Evolutionary conservation across 2,329 filamentous ascomycete species (phyloP).

Genomic region (Aspergillus quadricinctus): DNA sequence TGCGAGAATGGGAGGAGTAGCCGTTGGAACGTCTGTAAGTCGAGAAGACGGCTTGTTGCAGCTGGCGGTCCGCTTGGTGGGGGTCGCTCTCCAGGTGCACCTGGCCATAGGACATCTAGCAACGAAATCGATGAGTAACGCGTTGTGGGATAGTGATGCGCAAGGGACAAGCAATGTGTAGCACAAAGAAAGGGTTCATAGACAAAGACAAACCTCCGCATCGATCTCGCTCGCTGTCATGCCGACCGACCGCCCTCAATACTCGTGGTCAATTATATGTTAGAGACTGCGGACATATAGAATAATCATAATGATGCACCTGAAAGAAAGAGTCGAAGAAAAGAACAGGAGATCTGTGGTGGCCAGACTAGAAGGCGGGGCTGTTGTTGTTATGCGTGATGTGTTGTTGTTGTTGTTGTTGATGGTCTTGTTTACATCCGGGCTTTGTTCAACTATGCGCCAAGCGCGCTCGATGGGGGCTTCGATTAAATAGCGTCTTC

Average conservation of each 20-base stretch:
- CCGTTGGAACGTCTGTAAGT: conserved; percentile 9
- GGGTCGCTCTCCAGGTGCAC: conserved; percentile 15
- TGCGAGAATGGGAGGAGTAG: conserved; percentile 22
- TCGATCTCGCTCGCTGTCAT: not conserved
- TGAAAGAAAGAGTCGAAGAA: not conserved
- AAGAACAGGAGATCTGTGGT: not conserved
- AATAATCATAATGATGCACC: not conserved
- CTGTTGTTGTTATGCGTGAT: not conserved
- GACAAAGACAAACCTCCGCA: not conserved
- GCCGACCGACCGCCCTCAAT: not conserved
- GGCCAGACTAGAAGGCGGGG: not conserved
- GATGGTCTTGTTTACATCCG: not conserved
- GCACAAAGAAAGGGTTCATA: not conserved
- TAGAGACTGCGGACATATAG: not conserved
- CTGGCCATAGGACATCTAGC: conserved; percentile 13
- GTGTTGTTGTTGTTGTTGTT: not conserved
- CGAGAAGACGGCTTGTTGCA: conserved; percentile 20
- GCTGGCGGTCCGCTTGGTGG: conserved; percentile 18
- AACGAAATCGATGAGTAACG: not conserved
- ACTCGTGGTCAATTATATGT: not conserved
- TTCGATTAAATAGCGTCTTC: not conserved
- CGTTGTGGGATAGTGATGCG: not conserved
- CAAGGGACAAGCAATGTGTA: not conserved
- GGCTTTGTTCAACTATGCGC: not conserved
- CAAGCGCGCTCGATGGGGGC: conserved; percentile 1